A percentile compares a stretch with the other conserved stretches of the same genome.
phyloP scores from a whole-genome alignment of 441 rosid genomes.

The Croton laevigatus region DNA sequence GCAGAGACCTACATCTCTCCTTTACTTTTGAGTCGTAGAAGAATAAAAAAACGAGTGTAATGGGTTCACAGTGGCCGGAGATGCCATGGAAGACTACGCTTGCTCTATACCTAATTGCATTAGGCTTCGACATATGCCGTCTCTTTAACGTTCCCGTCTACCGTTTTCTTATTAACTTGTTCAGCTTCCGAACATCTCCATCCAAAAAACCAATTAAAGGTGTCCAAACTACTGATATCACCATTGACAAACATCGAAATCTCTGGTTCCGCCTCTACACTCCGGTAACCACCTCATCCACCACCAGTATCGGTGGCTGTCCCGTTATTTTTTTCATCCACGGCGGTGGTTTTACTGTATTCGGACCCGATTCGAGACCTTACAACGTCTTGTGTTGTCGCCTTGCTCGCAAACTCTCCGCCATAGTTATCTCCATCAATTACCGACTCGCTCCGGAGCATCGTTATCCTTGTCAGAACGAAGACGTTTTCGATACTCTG shows the following conservation, averaged over 20 bases:
- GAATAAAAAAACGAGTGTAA: too few relatives aligned
- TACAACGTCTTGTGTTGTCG: conserved; percentile 56
- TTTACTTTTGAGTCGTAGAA: too few relatives aligned
- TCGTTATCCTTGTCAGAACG: conserved; percentile 57
- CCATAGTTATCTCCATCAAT: conserved; percentile 55
- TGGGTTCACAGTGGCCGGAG: too few relatives aligned
- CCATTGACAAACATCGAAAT: conserved; percentile 1
- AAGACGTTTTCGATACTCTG: conserved; percentile 58
- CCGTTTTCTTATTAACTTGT: background rate
- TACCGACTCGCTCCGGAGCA: conserved; percentile 76
- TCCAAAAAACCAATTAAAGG: background rate
- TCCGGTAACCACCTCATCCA: conserved; percentile 10
- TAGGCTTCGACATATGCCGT: too few relatives aligned
- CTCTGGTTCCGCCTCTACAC: conserved; percentile 22
- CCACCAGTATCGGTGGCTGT: background rate
- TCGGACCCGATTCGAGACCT: conserved; percentile 36
- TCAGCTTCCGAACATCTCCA: background rate
- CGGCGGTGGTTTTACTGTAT: conserved; percentile 72
- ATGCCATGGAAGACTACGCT: too few relatives aligned
- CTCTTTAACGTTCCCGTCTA: too few relatives aligned
- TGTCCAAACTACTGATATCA: conserved; percentile 6
- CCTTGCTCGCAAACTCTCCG: conserved; percentile 45
- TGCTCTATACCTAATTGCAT: too few relatives aligned
- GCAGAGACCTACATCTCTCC: too few relatives aligned
- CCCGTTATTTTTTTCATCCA: conserved; percentile 68